phyloP scores from a whole-genome alignment of 495 filamentous ascomycete species.

The Penicillium cataractarum region DNA sequence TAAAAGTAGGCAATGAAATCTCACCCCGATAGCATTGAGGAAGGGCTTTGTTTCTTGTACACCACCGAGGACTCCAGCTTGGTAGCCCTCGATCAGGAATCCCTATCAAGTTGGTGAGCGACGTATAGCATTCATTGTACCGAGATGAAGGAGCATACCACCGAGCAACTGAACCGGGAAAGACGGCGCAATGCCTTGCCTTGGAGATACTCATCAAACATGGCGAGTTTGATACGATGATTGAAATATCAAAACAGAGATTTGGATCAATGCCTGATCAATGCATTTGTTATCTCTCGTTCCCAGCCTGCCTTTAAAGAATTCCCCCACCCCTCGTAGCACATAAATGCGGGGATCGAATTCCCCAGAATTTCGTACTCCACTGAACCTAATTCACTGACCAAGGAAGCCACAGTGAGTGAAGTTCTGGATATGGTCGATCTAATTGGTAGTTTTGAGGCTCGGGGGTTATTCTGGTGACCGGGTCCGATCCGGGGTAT shows the following conservation, averaged over 20 bases:
- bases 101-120: neutral
- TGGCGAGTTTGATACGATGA: neutral
- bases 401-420: neutral
- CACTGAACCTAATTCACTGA: neutral
- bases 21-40: slow-evolving; percentile 33
- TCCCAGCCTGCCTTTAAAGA: neutral
- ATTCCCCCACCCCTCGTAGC: neutral
- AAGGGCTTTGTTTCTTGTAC: slow-evolving; percentile 39
- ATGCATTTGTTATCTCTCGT: neutral
- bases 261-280: neutral
- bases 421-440: neutral
- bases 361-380: neutral
- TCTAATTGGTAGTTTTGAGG: neutral
- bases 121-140: neutral
- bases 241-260: neutral
- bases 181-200: slow-evolving; percentile 8
- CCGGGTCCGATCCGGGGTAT: slow-evolving; percentile 2
- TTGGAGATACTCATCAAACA: slow-evolving; percentile 16
- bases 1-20: neutral
- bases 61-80: slow-evolving; percentile 43
- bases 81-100: slow-evolving; percentile 27
- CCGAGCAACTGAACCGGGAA: slow-evolving; percentile 12
- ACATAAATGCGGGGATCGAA: neutral
- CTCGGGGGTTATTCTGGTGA: neutral
- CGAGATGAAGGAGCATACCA: neutral